Conservation (phyloP, 169 alveolate genomes). For the Babesia bovis region DNA sequence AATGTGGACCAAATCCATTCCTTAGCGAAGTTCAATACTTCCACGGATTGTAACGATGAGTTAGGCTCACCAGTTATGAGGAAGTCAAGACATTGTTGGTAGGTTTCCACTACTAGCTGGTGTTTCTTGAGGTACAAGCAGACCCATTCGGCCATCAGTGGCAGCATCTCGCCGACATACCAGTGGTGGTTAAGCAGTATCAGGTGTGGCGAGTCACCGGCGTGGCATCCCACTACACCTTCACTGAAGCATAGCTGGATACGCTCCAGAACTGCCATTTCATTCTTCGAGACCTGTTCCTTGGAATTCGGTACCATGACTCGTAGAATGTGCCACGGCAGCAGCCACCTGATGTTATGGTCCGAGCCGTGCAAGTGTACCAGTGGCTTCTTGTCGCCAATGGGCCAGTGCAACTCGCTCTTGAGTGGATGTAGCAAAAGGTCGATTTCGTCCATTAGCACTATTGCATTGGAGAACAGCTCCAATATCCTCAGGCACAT, state of each 20-base stretch:
- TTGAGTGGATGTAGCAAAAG: conserved; percentile 87
- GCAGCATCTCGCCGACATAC: conserved; percentile 66
- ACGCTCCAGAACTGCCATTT: conserved; percentile 24
- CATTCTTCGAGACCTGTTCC: conserved; percentile 42
- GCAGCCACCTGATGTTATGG: conserved; percentile 75
- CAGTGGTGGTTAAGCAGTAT: conserved; percentile 51
- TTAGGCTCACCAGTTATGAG: conserved; percentile 21
- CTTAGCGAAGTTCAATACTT: conserved; percentile 79
- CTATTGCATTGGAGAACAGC: conserved; percentile 74
- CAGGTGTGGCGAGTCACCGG: conserved; percentile 69
- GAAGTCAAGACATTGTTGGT: conserved; percentile 67
- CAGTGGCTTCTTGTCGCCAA: conserved; percentile 80
- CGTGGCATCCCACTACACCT: conserved; percentile 65
- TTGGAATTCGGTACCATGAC: conserved; percentile 65
- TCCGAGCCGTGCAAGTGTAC: conserved; percentile 49
- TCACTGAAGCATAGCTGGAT: conserved; percentile 44
- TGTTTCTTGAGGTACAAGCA: conserved; percentile 65
- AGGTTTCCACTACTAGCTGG: conserved; percentile 70
- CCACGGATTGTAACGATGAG: conserved; percentile 35
- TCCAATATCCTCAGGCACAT: conserved; percentile 72
- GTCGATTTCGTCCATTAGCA: conserved; percentile 89
- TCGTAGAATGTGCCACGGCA: conserved; percentile 85
- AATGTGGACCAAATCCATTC: conserved; percentile 85
- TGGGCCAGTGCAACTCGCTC: conserved; percentile 92
- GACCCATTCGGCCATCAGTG: conserved; percentile 80